phyloP scores from a whole-genome alignment of 306 rosid species.

The Trichosanthes cucumerina region DNA sequence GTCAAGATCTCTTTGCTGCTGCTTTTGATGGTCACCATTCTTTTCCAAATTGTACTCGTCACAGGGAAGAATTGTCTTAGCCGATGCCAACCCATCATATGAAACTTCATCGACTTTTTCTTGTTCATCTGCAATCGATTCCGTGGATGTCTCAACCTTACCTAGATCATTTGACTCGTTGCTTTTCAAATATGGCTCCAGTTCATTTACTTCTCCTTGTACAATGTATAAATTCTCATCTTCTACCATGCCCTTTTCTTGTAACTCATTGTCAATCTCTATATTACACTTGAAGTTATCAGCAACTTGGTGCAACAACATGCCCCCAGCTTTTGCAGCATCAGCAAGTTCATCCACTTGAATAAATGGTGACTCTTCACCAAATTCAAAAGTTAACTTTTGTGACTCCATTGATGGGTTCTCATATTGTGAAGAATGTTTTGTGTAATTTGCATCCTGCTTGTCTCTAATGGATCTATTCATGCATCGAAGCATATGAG shows the following conservation, averaged over 20 bases:
- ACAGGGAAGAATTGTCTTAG: neutral
- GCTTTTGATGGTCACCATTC: conserved; percentile 7
- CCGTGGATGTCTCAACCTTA: conserved; percentile 4
- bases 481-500: conserved; percentile 1
- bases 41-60: neutral
- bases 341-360: conserved; percentile 12
- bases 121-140: neutral
- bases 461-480: conserved; percentile 2
- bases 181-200: neutral
- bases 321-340: conserved; percentile 10
- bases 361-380: conserved; percentile 14
- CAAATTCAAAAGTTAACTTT: conserved; percentile 17
- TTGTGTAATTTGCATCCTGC: conserved; percentile 11
- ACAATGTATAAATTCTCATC: conserved; percentile 10
- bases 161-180: neutral
- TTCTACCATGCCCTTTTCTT: conserved; percentile 11
- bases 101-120: conserved; percentile 4
- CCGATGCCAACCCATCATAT: neutral
- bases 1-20: neutral
- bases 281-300: neutral
- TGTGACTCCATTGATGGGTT: conserved; percentile 19
- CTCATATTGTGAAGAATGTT: conserved; percentile 14
- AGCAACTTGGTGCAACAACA: conserved; percentile 4
- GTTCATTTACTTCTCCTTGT: conserved; percentile 7
- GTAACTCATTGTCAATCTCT: conserved; percentile 3